Conservation (phyloP, 345 rosid genomes). For the Limnanthes douglasii region DNA sequence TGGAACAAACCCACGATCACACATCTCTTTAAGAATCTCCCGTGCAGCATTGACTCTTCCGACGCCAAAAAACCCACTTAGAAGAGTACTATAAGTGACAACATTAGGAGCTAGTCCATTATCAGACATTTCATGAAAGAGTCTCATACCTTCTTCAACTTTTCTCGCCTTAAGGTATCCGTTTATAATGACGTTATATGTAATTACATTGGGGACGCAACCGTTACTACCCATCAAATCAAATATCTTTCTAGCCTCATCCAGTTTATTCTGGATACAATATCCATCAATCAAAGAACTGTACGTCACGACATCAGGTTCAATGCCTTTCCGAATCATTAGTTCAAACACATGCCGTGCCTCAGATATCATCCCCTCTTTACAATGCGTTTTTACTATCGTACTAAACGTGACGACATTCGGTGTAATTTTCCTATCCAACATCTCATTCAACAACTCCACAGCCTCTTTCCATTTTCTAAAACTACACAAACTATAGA, state of each 20-base stretch:
- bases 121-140: slow-evolving; percentile 14
- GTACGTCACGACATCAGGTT: slow-evolving; percentile 13
- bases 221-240: slow-evolving; percentile 12
- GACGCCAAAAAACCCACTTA: slow-evolving; percentile 12
- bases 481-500: slow-evolving; percentile 8
- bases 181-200: slow-evolving; percentile 16
- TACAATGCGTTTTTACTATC: slow-evolving; percentile 12
- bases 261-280: slow-evolving; percentile 14
- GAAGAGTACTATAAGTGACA: slow-evolving; percentile 14
- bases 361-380: slow-evolving; percentile 9
- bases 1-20: not conserved
- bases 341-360: slow-evolving; percentile 9
- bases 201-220: slow-evolving; percentile 11
- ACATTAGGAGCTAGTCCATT: slow-evolving; percentile 10
- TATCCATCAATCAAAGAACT: slow-evolving; percentile 19
- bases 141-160: slow-evolving; percentile 9
- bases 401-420: slow-evolving; percentile 9
- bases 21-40: slow-evolving; percentile 12
- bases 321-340: slow-evolving; percentile 9
- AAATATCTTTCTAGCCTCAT: slow-evolving; percentile 13
- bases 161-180: slow-evolving; percentile 17
- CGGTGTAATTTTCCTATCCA: slow-evolving; percentile 4
- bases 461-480: slow-evolving; percentile 8
- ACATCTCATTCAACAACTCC: slow-evolving; percentile 10
- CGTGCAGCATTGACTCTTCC: slow-evolving; percentile 18